Percentiles rank a stretch among this genome's conserved stretches.
Conservation (phyloP, 192 early-diverging fungal genomes). For the Phycomyces nitens region DNA sequence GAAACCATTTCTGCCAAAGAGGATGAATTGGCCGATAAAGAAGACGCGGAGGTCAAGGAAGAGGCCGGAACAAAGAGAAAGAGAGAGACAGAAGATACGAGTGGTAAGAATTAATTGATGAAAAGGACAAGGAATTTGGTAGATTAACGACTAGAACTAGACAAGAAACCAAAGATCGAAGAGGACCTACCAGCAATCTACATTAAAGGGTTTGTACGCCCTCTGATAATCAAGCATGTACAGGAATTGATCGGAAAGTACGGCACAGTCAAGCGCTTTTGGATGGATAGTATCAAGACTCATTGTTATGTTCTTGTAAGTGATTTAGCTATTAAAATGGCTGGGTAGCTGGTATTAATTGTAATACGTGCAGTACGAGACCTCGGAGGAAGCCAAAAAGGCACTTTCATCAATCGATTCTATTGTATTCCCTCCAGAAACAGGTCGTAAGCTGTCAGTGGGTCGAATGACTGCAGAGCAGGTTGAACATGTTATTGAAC, state of each 20-base stretch:
- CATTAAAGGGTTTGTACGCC: conserved; percentile 59
- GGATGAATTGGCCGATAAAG: conserved; percentile 1
- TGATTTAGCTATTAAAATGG: neutral
- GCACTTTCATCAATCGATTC: conserved; percentile 25
- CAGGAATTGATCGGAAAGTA: conserved; percentile 43
- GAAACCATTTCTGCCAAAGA: no score
- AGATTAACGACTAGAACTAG: neutral
- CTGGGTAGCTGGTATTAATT: neutral
- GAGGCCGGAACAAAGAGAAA: conserved; percentile 3
- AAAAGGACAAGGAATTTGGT: no score
- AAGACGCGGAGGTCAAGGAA: neutral
- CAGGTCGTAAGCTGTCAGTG: conserved; percentile 22
- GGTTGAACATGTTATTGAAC: conserved; percentile 26
- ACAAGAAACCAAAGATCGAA: conserved; percentile 7
- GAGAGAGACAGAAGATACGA: neutral
- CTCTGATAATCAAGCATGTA: conserved; percentile 35
- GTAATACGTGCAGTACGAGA: conserved; percentile 52
- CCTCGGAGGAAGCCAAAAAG: conserved; percentile 20
- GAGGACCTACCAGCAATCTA: conserved; percentile 30
- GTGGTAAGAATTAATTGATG: neutral
- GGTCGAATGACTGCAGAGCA: conserved; percentile 16
- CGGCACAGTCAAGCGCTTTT: conserved; percentile 51
- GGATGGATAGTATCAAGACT: conserved; percentile 62
- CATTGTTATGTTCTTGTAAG: conserved; percentile 63
- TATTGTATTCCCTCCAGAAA: conserved; percentile 26